phyloP scores from a whole-genome alignment of 1,284 basidiomycete species.

The Fomitopsis pinicola region DNA sequence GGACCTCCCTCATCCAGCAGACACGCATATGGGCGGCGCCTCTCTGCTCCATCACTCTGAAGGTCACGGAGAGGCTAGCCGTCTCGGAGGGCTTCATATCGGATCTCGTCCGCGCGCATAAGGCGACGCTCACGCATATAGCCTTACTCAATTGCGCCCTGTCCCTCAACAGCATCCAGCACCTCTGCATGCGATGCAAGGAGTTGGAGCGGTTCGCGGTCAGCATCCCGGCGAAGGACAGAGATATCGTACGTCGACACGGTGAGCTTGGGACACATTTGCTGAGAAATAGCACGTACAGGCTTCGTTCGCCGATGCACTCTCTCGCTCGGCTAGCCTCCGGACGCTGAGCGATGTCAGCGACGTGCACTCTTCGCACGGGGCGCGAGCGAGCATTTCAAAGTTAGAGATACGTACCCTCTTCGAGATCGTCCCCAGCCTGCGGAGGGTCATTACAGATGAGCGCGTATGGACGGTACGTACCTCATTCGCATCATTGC shows the following conservation, averaged over 20 bases:
- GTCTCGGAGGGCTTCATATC: slow-evolving; percentile 37
- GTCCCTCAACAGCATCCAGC: slow-evolving; percentile 32
- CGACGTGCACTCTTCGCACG: slow-evolving; percentile 41
- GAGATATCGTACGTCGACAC: slow-evolving; percentile 41
- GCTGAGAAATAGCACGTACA: slow-evolving; percentile 8
- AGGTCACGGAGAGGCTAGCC: slow-evolving; percentile 40
- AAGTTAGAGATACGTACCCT: slow-evolving; percentile 38
- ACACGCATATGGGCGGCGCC: slow-evolving; percentile 34
- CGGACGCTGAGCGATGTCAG: slow-evolving; percentile 45
- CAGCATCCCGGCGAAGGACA: slow-evolving; percentile 46
- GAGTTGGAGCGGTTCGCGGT: slow-evolving; percentile 48
- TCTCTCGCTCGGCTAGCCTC: slow-evolving; percentile 37
- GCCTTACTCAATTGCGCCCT: slow-evolving; percentile 45
- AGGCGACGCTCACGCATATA: slow-evolving; percentile 38
- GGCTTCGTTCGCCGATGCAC: slow-evolving; percentile 26
- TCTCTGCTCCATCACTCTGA: slow-evolving; percentile 45
- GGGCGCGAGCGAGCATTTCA: slow-evolving; percentile 27
- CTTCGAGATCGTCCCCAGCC: slow-evolving; percentile 35
- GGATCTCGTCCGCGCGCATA: slow-evolving; percentile 41
- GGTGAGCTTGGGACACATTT: not conserved
- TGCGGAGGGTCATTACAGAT: slow-evolving; percentile 48
- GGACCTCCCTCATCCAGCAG: slow-evolving; percentile 32
- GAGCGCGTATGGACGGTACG: slow-evolving; percentile 56
- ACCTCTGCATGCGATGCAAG: slow-evolving; percentile 40
- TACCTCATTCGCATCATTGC: not conserved